phyloP scores from a whole-genome alignment of 148 eudicot genomes.

The Silene uniflora region DNA sequence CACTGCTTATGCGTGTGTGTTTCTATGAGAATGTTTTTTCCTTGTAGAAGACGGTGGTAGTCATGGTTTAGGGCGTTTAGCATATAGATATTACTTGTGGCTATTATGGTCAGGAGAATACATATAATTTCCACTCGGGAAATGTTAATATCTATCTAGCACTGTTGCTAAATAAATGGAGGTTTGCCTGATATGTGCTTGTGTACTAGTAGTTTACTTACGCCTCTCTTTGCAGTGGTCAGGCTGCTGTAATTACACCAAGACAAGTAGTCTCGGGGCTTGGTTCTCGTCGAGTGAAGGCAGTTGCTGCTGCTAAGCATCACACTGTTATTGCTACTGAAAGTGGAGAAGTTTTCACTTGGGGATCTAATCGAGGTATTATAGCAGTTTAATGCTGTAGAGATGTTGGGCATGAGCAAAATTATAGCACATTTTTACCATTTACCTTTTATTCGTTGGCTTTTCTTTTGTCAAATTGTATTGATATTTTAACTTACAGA shows the following conservation, averaged over 20 bases:
- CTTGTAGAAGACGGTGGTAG: neutral
- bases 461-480: neutral
- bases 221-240: constrained; percentile 65
- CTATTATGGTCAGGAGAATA: neutral
- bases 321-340: constrained; percentile 90
- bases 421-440: neutral
- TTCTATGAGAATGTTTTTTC: neutral
- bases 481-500: neutral
- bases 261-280: constrained; percentile 83
- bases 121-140: neutral
- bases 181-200: constrained; percentile 1
- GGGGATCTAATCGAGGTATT: constrained; percentile 99
- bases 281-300: constrained; percentile 84
- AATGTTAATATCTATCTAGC: neutral
- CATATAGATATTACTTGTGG: neutral
- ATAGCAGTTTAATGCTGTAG: neutral
- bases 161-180: neutral
- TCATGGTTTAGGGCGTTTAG: neutral
- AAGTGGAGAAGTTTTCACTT: constrained; percentile 92
- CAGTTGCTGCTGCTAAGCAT: constrained; percentile 96
- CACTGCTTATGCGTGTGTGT: neutral
- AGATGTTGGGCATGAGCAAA: neutral
- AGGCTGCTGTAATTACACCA: constrained; percentile 98
- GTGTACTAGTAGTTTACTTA: constrained; percentile 18
- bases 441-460: neutral